Evolutionary conservation across 2,329 filamentous ascomycete genomes (phyloP), one percentile per base, ranked within the genome.

Genomic region (Talaromyces atroroseus): DNA sequence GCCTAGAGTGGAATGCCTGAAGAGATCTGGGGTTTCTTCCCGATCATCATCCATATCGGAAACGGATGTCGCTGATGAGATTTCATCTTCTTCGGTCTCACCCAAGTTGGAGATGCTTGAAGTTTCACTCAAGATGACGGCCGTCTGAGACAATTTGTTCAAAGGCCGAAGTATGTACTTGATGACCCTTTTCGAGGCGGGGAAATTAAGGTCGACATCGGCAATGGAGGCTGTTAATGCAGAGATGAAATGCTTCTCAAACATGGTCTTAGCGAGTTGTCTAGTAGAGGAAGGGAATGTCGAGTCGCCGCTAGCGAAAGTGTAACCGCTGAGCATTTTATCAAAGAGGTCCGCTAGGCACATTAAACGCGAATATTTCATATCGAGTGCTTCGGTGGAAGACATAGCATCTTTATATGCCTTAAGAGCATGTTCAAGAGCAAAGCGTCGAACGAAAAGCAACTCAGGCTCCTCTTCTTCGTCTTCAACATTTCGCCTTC

Each of bases 21-120:
- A 97, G 20, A 99, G 81, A 74, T 99, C 94, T 29, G 95, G 94
- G 5, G 95, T 99, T 70, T 97, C 94, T 71, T 96, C 91, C 46
- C 91, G 86, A 56, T 90, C 87, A 59, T 92, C 89, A 42, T 92
- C 89, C 51, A 91, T 78, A 61, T 96, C 92, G 11, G 92, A 96
- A 23, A 95, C 83, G 0, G 92, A 96, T 4, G 91, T 95, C 2
- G 88, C 85, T 11, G 90, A 94, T 1, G 86, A 86, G 47, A 96
- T 89, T 47, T 96, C 92, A 61, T 96, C 92, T 49, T 95, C 92
- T 24, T 89, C 86, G 20, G 84, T 84, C 48, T 86, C 85, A 5
- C 85, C 82, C 11, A 85, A 81, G 8, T 82, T 78, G 0, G 80
- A 85, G 38, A 94, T 82, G 54, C 94, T 85, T 40, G 90, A 90